These are phyloP conservation scores for Xylaria longipes DNA, from an alignment of 495 filamentous ascomycete species.

Conservation along the genomic window DNA sequence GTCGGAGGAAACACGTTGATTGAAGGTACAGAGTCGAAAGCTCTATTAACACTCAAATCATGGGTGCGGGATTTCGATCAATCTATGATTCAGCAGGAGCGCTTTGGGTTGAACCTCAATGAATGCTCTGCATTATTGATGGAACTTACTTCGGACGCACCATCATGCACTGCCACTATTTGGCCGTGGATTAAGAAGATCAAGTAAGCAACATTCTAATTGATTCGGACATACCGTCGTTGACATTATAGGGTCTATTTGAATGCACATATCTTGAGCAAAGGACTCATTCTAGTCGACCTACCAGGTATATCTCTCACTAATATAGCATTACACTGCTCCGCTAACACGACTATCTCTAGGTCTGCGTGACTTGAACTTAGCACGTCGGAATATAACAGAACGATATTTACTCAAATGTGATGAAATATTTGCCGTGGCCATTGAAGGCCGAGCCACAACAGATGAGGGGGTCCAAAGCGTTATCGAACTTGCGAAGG, in stretches of 20 bases:
- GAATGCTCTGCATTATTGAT: slow-evolving; percentile 38
- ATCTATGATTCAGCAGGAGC: neutral
- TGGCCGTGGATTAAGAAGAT: slow-evolving; percentile 52
- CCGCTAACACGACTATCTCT: neutral
- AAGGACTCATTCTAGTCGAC: slow-evolving; percentile 48
- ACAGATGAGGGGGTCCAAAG: slow-evolving; percentile 41
- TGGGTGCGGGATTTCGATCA: slow-evolving; percentile 29
- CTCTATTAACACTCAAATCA: slow-evolving; percentile 24
- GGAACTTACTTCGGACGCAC: slow-evolving; percentile 40
- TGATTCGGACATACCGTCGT: neutral
- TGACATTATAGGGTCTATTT: slow-evolving; percentile 39
- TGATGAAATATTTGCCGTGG: slow-evolving; percentile 49
- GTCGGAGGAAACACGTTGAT: slow-evolving; percentile 20
- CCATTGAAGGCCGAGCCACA: slow-evolving; percentile 39
- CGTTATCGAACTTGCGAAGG: slow-evolving; percentile 44
- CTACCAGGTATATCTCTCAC: slow-evolving; percentile 39
- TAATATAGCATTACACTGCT: neutral
- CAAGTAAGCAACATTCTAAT: slow-evolving; percentile 30
- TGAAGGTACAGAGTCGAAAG: neutral
- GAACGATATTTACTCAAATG: slow-evolving; percentile 46
- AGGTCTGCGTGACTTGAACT: slow-evolving; percentile 48
- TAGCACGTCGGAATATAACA: slow-evolving; percentile 45
- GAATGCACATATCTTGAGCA: slow-evolving; percentile 45
- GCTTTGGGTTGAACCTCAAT: slow-evolving; percentile 9
- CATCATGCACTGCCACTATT: slow-evolving; percentile 2